Conservation (phyloP, 768 basidiomycete species). For the Lactarius evosmus region DNA sequence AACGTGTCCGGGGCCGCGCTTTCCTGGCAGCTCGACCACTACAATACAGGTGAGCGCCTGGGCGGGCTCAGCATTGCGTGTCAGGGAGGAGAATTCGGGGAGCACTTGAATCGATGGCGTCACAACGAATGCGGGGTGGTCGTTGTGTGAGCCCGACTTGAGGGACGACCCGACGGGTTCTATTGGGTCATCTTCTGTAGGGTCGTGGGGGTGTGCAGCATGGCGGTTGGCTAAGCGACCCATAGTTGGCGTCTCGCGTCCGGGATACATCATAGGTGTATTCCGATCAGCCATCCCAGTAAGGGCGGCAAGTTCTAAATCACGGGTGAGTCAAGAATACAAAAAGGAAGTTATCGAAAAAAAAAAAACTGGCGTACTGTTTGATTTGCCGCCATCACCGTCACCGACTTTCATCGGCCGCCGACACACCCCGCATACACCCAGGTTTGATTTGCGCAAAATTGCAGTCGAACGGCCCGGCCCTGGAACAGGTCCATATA, state of each 20-base stretch:
- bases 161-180: slow-evolving; percentile 51
- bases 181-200: slow-evolving; percentile 82
- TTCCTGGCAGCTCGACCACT: slow-evolving; percentile 85
- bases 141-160: slow-evolving; percentile 39
- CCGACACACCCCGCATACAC: slow-evolving; percentile 95
- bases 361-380: slow-evolving; percentile 59
- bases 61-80: slow-evolving; percentile 62
- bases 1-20: slow-evolving; percentile 43
- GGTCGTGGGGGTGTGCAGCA: slow-evolving; percentile 43
- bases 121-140: slow-evolving; percentile 68
- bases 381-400: slow-evolving; percentile 78
- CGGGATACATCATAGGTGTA: slow-evolving; percentile 57
- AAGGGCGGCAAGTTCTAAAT: slow-evolving; percentile 84
- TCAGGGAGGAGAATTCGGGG: slow-evolving; percentile 83
- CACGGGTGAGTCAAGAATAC: slow-evolving; percentile 21
- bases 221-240: slow-evolving; percentile 35
- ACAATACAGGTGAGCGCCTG: slow-evolving; percentile 94
- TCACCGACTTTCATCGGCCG: slow-evolving; percentile 96
- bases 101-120: slow-evolving; percentile 92
- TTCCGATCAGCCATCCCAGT: slow-evolving; percentile 80
- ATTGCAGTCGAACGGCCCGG: slow-evolving; percentile 49
- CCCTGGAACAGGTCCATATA: slow-evolving; percentile 83
- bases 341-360: not conserved
- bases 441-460: slow-evolving; percentile 73
- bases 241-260: slow-evolving; percentile 56